Conservation (phyloP, 2,329 filamentous ascomycete genomes). For the Cytospora schulzeri region DNA sequence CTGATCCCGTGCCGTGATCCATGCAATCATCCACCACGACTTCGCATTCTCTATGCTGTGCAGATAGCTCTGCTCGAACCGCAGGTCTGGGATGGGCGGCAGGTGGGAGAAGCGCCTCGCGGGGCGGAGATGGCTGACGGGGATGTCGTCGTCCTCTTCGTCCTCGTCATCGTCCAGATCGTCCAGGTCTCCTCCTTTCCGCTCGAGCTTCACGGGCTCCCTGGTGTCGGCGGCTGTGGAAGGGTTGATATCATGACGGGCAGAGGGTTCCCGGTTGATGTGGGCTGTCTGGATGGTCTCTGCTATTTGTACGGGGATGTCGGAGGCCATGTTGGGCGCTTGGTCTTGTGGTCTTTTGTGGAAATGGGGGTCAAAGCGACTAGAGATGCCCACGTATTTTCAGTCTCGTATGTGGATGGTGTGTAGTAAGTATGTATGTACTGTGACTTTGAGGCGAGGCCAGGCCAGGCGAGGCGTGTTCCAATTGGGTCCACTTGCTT, state of each 20-base stretch:
- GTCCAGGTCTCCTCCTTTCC: conserved; percentile 17
- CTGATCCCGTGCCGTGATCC: conserved; percentile 89
- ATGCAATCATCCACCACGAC: conserved; percentile 75
- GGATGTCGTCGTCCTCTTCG: conserved; percentile 67
- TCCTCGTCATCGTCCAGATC: conserved; percentile 47
- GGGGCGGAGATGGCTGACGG: conserved; percentile 64
- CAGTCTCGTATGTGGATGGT: background rate
- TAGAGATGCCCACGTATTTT: background rate
- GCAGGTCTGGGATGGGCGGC: conserved; percentile 78
- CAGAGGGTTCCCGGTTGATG: conserved; percentile 72
- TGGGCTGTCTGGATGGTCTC: conserved; percentile 80
- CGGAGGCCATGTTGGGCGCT: conserved; percentile 50
- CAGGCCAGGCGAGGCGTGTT: background rate
- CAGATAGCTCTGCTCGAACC: conserved; percentile 98
- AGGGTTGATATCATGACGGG: conserved; percentile 76
- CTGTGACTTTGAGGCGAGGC: background rate
- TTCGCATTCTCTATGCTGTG: conserved; percentile 82
- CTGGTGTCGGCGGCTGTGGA: conserved; percentile 72
- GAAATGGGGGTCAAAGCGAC: conserved; percentile 1
- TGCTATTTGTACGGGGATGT: conserved; percentile 68
- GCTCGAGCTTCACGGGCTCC: conserved; percentile 52
- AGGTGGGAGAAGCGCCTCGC: conserved; percentile 50
- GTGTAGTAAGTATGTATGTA: background rate
- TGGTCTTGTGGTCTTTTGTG: background rate
- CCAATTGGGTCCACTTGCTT: conserved; percentile 6